A percentile compares a stretch with the other conserved stretches of the same genome.
phyloP scores from a whole-genome alignment of 257 asterid genomes.

The Galeopsis tetrahit region DNA sequence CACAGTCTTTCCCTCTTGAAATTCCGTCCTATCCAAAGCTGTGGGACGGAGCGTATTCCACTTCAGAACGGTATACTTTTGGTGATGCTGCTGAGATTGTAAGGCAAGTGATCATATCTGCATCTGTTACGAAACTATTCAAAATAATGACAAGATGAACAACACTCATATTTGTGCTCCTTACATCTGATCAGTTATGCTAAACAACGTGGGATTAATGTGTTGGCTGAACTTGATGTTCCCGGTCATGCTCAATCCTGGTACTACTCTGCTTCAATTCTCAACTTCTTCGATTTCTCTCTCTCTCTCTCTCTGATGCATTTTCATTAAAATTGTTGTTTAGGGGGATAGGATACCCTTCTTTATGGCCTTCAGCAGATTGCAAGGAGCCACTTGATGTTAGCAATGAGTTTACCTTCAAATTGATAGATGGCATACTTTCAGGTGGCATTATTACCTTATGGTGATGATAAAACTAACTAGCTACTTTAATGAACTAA shows the following conservation, averaged over 20 bases:
- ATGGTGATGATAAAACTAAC: neutral
- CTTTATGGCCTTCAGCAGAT: slow-evolving; percentile 70
- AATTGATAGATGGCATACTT: slow-evolving; percentile 78
- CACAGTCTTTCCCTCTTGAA: slow-evolving; percentile 91
- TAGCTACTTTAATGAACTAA: neutral
- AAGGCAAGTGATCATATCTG: slow-evolving; percentile 53
- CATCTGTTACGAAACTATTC: neutral
- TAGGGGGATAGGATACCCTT: slow-evolving; percentile 94
- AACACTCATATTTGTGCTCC: slow-evolving; percentile 3
- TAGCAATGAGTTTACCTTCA: slow-evolving; percentile 80
- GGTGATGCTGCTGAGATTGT: slow-evolving; percentile 84
- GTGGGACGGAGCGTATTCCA: slow-evolving; percentile 82
- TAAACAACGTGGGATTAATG: slow-evolving; percentile 69
- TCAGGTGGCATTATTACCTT: slow-evolving; percentile 55
- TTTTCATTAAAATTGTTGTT: slow-evolving; percentile 17
- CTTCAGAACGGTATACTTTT: slow-evolving; percentile 65
- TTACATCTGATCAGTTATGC: slow-evolving; percentile 68
- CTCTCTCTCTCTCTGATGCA: neutral
- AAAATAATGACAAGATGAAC: neutral
- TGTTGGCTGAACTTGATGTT: slow-evolving; percentile 87
- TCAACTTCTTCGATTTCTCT: neutral
- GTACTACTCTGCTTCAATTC: slow-evolving; percentile 40
- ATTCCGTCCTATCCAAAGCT: slow-evolving; percentile 84
- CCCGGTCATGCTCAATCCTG: slow-evolving; percentile 94
- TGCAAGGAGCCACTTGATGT: slow-evolving; percentile 89